These are phyloP conservation scores for Scenedesmus sp. DNA, from an alignment of 163 green algal species.

Conservation along the genomic window DNA sequence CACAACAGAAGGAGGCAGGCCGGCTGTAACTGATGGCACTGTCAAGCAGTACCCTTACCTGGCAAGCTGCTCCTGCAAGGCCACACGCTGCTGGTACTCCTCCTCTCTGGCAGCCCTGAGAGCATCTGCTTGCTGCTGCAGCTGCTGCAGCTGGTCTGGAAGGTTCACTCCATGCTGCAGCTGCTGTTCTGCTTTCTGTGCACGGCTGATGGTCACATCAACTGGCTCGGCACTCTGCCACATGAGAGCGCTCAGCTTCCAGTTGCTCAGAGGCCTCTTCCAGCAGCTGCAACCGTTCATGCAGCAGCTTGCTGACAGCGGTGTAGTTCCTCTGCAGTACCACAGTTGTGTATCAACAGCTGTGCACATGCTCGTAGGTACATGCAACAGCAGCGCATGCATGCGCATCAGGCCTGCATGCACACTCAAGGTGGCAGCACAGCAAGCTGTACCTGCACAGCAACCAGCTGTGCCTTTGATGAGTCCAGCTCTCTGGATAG, in stretches of 20 bases:
- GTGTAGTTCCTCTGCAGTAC: constrained; percentile 23
- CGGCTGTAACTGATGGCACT: neutral
- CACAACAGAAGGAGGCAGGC: neutral
- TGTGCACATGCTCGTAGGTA: neutral
- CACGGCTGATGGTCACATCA: neutral
- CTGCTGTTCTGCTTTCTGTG: constrained; percentile 15
- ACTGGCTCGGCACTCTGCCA: neutral
- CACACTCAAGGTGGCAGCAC: neutral
- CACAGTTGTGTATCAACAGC: neutral
- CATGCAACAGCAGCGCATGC: neutral
- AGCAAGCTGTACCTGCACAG: neutral
- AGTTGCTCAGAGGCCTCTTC: constrained; percentile 14
- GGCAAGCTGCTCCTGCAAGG: constrained; percentile 12
- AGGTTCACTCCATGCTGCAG: neutral
- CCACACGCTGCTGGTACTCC: constrained; percentile 5
- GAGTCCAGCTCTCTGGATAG: constrained; percentile 20
- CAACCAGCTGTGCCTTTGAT: neutral
- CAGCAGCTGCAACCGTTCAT: neutral
- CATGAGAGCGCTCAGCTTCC: neutral
- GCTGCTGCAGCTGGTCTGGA: constrained; percentile 14
- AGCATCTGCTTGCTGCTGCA: constrained; percentile 8
- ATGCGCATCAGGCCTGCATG: neutral
- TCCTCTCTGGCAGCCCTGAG: neutral
- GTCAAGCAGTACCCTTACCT: neutral
- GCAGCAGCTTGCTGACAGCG: constrained; percentile 9